Evolutionary conservation across 2,329 filamentous ascomycete species (phyloP).

Genomic region (Ophiostoma perfectum): DNA sequence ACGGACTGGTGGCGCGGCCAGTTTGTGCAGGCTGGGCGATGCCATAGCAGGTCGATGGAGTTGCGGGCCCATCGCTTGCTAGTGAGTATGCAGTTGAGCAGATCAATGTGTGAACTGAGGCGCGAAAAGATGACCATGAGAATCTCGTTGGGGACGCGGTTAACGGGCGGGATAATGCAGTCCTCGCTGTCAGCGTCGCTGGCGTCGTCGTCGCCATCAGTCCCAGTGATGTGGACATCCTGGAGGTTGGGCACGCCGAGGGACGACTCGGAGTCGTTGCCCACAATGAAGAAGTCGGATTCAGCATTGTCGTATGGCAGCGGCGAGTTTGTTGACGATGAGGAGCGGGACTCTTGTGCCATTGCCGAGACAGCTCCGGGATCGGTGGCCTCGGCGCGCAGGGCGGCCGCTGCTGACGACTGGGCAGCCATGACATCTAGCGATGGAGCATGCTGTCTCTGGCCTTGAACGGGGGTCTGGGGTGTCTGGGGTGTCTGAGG

Average conservation of each 20-base stretch:
- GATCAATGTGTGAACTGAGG: slow-evolving; percentile 67
- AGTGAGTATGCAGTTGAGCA: slow-evolving; percentile 87
- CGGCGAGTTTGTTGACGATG: slow-evolving; percentile 69
- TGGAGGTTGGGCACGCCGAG: slow-evolving; percentile 73
- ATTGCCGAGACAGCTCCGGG: not conserved
- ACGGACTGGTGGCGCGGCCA: slow-evolving; percentile 79
- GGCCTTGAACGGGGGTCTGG: slow-evolving; percentile 6
- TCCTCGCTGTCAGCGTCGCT: slow-evolving; percentile 35
- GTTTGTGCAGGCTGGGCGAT: slow-evolving; percentile 82
- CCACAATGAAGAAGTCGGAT: slow-evolving; percentile 83
- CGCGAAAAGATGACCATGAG: slow-evolving; percentile 89
- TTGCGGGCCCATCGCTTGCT: slow-evolving; percentile 91
- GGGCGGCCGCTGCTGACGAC: not conserved
- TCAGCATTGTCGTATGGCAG: slow-evolving; percentile 77
- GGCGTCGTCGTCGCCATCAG: not conserved
- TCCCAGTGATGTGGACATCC: slow-evolving; percentile 62
- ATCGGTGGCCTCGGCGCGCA: not conserved
- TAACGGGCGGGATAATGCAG: slow-evolving; percentile 66
- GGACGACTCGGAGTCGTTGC: slow-evolving; percentile 91
- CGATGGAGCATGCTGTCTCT: slow-evolving; percentile 26
- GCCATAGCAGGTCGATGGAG: slow-evolving; percentile 89
- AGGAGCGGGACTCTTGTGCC: slow-evolving; percentile 49
- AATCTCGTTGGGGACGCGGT: slow-evolving; percentile 85
- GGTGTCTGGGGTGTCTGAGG: not conserved
- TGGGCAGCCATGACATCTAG: slow-evolving; percentile 28